phyloP scores from a whole-genome alignment of 108 stramenopile species.

The Fragilaria crotonensis region DNA sequence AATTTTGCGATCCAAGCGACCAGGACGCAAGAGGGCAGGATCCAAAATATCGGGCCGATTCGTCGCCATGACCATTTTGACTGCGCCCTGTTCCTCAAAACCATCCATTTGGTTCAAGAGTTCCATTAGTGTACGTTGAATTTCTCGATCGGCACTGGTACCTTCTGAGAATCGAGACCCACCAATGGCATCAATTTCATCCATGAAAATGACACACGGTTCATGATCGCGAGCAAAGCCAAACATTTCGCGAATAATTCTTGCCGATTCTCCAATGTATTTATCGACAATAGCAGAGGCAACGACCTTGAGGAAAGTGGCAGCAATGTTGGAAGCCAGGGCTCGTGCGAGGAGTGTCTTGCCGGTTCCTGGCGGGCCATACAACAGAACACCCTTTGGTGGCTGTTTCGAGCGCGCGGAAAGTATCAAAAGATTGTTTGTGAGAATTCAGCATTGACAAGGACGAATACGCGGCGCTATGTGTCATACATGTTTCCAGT shows the following conservation, averaged over 20 bases:
- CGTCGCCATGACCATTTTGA: conserved; percentile 99
- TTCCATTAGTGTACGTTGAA: conserved; percentile 99
- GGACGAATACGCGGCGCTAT: too few species aligned
- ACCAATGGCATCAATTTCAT: conserved; percentile 99
- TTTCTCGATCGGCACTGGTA: conserved; percentile 95
- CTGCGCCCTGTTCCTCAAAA: conserved; percentile 92
- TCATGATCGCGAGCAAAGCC: conserved; percentile 94
- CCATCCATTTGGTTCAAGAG: conserved; percentile 99
- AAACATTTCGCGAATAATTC: conserved; percentile 99
- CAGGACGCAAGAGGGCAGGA: conserved; percentile 97
- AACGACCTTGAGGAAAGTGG: conserved; percentile 96
- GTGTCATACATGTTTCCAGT: too few species aligned
- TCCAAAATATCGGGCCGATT: conserved; percentile 99
- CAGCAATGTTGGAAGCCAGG: conserved; percentile 93
- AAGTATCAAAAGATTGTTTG: not conserved
- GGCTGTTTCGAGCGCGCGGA: conserved; percentile 24
- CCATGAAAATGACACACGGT: conserved; percentile 99
- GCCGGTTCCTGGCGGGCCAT: conserved; percentile 93
- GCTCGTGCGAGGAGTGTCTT: conserved; percentile 94
- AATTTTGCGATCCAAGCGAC: conserved; percentile 98
- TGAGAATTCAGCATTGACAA: not conserved
- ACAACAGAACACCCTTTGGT: conserved; percentile 85
- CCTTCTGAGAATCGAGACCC: conserved; percentile 95
- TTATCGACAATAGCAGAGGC: conserved; percentile 99
- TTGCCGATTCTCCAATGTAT: conserved; percentile 98